phyloP scores from a whole-genome alignment of 768 basidiomycete species.

The Macrolepiota fuliginosa region DNA sequence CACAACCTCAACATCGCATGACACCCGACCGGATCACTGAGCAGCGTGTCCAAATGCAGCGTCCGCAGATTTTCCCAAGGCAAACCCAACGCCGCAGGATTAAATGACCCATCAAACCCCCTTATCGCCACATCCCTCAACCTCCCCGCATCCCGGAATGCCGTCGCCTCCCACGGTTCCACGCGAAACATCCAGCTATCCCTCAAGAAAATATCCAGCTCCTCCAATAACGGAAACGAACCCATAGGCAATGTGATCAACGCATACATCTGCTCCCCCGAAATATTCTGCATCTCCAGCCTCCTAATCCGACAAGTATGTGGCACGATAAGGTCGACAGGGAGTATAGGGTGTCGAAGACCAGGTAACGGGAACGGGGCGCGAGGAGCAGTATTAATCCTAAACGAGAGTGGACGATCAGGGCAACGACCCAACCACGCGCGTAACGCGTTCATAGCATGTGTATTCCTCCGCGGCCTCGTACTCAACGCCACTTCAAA shows the following conservation, averaged over 20 bases:
- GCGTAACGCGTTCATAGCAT: constrained; percentile 1
- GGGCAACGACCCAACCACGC: constrained; percentile 14
- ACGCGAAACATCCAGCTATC: constrained; percentile 12
- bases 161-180: constrained; percentile 2
- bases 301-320: constrained; percentile 3
- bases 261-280: constrained; percentile 8
- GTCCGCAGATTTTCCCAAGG: constrained; percentile 19
- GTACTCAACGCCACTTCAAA: constrained; percentile 9
- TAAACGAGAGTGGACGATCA: constrained; percentile 10
- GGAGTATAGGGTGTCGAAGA: constrained; percentile 7
- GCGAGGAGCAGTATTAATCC: constrained; percentile 3
- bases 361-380: constrained; percentile 10
- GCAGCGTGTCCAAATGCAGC: constrained; percentile 12
- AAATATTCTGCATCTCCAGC: constrained; percentile 9
- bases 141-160: constrained; percentile 13
- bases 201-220: constrained; percentile 7
- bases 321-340: constrained; percentile 6
- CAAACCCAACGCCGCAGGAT: constrained; percentile 13
- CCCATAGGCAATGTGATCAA: constrained; percentile 2
- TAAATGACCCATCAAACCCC: constrained; percentile 16
- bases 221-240: constrained; percentile 5
- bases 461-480: constrained; percentile 9
- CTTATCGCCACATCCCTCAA: constrained; percentile 15
- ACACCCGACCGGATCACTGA: constrained; percentile 8
- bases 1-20: constrained; percentile 10